Base-by-base conservation (phyloP, 2,329 filamentous ascomycete species). In the Paraphaeosphaeria minitans region DNA sequence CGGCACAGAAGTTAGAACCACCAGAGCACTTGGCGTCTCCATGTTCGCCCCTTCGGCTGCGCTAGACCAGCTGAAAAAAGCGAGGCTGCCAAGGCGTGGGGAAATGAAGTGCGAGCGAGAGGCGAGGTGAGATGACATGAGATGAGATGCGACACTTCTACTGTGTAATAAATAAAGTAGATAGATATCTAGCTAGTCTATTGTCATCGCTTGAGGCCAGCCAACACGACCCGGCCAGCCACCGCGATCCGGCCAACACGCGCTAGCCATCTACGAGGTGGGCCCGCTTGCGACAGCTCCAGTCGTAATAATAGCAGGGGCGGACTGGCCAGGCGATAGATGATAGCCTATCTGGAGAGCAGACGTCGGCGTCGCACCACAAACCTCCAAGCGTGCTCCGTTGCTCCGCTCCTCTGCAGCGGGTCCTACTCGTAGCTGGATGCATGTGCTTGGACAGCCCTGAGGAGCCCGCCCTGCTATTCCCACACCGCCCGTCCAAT, bases 61-160 rank as follows among this genome's bases (percentile, higher is more conserved):
- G 16, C 35, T 41, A 47, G n/a, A n/a, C n/a, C n/a, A n/a, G n/a
- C n/a, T n/a, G n/a, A n/a, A n/a, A n/a, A n/a, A n/a, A n/a, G 37
- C 37, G 16, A 39, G 37, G 31, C 19, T 31, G 61, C 61, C 58
- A 63, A 63, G 58, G 46, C 53, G 56, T 59, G 58, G 61, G 61
- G 56, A 63, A 63, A 55, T 50, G 53, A 55, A 55, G 31, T 27
- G 29, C 29, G 42, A 42, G 24, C 53, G 22, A 50, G 47, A 24
- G 29, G 9, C 9, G 29, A 31, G 7, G 9, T 31, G 29, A 4
- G 29, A 31, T n/a, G n/a, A n/a, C n/a, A n/a, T n/a, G n/a, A n/a
- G 29, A 31, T 31, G 29, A 31, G 7, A 31, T 31, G 29, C 29
- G 29, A 31, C 29, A 31, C 4, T 31, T 8, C 5, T 31, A 31